Evolutionary conservation across 1,139 yeast species (phyloP).

Genomic region (Nakaseomyces nivariensis): DNA sequence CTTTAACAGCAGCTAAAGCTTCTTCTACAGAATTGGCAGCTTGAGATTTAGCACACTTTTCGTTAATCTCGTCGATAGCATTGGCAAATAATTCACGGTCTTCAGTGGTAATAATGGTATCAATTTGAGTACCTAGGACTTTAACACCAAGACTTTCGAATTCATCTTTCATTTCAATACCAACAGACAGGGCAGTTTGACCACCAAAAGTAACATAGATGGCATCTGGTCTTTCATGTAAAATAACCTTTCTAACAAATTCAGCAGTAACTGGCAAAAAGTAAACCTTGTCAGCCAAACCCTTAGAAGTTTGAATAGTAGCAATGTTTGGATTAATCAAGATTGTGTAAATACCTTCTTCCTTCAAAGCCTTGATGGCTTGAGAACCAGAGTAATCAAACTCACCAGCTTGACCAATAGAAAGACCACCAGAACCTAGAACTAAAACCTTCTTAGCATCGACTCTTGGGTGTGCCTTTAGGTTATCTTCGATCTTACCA

Average conservation of each 20-base stretch:
- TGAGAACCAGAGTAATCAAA: conserved; percentile 97
- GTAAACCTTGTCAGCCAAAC: conserved; percentile 95
- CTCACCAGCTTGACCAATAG: conserved; percentile 99
- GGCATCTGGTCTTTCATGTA: conserved; percentile 94
- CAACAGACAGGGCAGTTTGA: conserved; percentile 93
- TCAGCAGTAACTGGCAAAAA: conserved; percentile 95
- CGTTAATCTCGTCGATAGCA: conserved; percentile 90
- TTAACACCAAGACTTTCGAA: conserved; percentile 85
- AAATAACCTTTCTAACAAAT: conserved; percentile 87
- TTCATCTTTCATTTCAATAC: conserved; percentile 91
- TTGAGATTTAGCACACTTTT: conserved; percentile 87
- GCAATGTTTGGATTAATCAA: conserved; percentile 97
- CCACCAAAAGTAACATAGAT: conserved; percentile 97
- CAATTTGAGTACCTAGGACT: conserved; percentile 94
- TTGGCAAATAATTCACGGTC: conserved; percentile 92
- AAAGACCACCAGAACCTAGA: conserved; percentile 96
- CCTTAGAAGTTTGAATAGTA: conserved; percentile 95
- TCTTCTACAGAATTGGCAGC: conserved; percentile 75
- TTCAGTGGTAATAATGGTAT: conserved; percentile 92
- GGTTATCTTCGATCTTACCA: conserved; percentile 64
- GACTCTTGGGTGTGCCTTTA: conserved; percentile 63
- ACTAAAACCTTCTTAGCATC: conserved; percentile 90
- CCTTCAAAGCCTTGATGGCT: conserved; percentile 88
- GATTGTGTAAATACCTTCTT: conserved; percentile 93
- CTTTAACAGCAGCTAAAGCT: conserved; percentile 75